Evolutionary conservation across 164 flowering plant genomes (phyloP), one percentile per base, ranked within the genome.

Genomic region (Vitis rupestris): DNA sequence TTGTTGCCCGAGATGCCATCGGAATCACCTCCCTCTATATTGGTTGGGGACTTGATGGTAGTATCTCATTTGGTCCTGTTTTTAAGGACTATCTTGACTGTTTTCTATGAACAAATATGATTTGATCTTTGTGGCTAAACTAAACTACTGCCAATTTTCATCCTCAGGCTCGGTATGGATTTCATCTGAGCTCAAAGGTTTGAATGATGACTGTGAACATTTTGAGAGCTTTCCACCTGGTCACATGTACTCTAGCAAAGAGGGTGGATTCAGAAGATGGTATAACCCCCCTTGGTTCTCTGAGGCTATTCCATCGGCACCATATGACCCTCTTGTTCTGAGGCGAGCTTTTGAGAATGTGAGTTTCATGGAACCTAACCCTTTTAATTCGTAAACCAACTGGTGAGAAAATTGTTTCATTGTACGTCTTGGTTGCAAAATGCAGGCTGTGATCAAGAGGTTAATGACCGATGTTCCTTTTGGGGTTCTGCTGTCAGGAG

Each of bases 21-120:
- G 99, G 97, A 30, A 83, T 95, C 74, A 95, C 99, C 27, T 85
- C 99, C 59, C 93, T 95, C 30, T 95, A 95, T 57, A 85, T 95
- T 27, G 99, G 99, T 9, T 95, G 99, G 99, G 97, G 94, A 61
- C 88, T 87, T 48, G 99, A 95, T 79, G 99, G 99, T 92, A 83
- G 63, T 60, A 3, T 57, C n/a, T 67, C 37, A 10, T 66, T 1
- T 2, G 52, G 10, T 14, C 37, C 16, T 62, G 12, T 19, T 15
- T 59, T 59, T 10, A 59, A 1, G 8, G 23, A 9, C 1, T 16
- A 49, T 31, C 23, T 44, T 23, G 30, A 12, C 13, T 9, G 15
- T 19, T 44, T 27, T 14, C 16, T 50, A 49, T 9, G 50, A 23
- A 3, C 2, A 13, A 13, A n/a, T 3, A 49, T 51, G 15, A 8